Evolutionary conservation across 345 rosid species (phyloP).

Genomic region (Draba incana): DNA sequence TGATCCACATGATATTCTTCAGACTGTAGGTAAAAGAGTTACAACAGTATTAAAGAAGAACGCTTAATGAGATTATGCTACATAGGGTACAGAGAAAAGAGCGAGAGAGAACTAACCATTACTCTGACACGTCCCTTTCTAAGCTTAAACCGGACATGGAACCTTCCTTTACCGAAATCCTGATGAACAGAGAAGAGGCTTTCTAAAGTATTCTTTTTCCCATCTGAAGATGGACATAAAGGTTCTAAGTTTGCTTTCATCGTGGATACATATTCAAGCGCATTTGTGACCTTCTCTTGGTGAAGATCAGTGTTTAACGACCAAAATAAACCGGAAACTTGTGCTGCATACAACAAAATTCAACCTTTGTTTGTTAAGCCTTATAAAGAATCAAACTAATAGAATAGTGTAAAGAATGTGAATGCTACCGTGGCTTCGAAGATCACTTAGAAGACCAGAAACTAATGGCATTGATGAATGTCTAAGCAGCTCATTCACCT

Average conservation of each 20-base stretch:
- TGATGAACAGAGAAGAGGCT: conserved; percentile 52
- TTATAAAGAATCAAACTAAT: background rate
- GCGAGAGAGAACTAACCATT: conserved; percentile 52
- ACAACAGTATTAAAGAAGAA: conserved; percentile 15
- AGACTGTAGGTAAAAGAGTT: conserved; percentile 48
- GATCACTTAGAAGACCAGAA: conserved; percentile 66
- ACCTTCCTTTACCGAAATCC: conserved; percentile 59
- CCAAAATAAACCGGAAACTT: conserved; percentile 72
- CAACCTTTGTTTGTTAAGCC: background rate
- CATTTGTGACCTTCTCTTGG: conserved; percentile 57
- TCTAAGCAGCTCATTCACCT: conserved; percentile 80
- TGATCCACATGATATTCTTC: conserved; percentile 67
- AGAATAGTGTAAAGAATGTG: conserved; percentile 3
- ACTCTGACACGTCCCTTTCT: conserved; percentile 84
- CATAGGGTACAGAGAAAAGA: conserved; percentile 3
- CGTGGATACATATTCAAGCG: conserved; percentile 77
- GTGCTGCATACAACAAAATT: conserved; percentile 50
- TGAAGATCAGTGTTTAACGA: conserved; percentile 78
- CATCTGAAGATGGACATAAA: conserved; percentile 45
- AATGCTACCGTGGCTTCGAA: conserved; percentile 72
- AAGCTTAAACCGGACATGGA: conserved; percentile 73
- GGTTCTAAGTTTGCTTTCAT: conserved; percentile 73
- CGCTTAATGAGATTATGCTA: conserved; percentile 4
- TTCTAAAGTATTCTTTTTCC: conserved; percentile 52
- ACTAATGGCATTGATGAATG: conserved; percentile 61